Evolutionary conservation across 73 alveolate species (phyloP).

Genomic region (Paramecium bursaria): DNA sequence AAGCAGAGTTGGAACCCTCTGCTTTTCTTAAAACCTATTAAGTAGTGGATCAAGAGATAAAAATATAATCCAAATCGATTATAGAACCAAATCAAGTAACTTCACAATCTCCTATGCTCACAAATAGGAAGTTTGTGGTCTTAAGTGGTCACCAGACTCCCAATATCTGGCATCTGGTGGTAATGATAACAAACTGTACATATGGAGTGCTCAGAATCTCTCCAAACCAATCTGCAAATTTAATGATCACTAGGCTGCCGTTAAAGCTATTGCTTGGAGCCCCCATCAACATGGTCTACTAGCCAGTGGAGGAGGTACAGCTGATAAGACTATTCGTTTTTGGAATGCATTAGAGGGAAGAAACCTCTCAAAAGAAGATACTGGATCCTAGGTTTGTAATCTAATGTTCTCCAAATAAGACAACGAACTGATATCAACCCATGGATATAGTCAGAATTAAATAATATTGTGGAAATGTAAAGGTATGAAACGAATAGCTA

Average conservation of each 20-base stretch:
- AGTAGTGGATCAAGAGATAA: slow-evolving; percentile 97
- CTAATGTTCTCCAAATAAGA: slow-evolving; percentile 94
- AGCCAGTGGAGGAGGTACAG: slow-evolving; percentile 99
- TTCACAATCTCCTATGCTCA: slow-evolving; percentile 81
- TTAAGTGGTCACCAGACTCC: slow-evolving; percentile 98
- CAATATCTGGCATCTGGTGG: slow-evolving; percentile 98
- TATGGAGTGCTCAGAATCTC: slow-evolving; percentile 88
- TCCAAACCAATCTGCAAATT: slow-evolving; percentile 85
- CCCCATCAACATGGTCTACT: slow-evolving; percentile 98
- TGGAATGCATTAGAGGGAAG: slow-evolving; percentile 95
- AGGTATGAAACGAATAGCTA: slow-evolving; percentile 91
- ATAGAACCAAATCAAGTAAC: slow-evolving; percentile 74
- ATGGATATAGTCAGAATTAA: slow-evolving; percentile 98
- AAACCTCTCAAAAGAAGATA: slow-evolving; percentile 85
- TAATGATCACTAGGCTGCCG: slow-evolving; percentile 98
- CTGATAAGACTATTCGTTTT: slow-evolving; percentile 97
- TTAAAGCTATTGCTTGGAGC: slow-evolving; percentile 99
- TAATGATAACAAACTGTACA: slow-evolving; percentile 96
- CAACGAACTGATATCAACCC: slow-evolving; percentile 97
- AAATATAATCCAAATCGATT: slow-evolving; percentile 91
- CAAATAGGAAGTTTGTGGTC: slow-evolving; percentile 98
- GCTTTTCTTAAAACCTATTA: slow-evolving; percentile 69
- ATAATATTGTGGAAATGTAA: slow-evolving; percentile 95
- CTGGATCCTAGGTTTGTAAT: slow-evolving; percentile 99
- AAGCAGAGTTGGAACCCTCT: slow-evolving; percentile 87